phyloP scores from a whole-genome alignment of 2,329 filamentous ascomycete species.

The Trichophaea hybrida region DNA sequence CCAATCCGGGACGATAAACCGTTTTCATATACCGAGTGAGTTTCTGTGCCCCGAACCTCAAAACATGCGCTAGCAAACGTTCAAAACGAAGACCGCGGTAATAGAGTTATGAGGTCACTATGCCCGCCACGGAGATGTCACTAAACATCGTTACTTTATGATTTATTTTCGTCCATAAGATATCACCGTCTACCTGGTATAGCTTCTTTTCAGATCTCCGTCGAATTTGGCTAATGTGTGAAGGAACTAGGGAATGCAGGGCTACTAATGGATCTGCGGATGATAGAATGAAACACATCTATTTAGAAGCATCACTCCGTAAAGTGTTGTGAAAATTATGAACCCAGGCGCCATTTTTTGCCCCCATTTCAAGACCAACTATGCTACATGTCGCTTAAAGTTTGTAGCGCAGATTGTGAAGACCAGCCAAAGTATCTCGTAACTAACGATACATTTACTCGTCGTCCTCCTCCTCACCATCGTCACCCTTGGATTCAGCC shows the following conservation, averaged over 20 bases:
- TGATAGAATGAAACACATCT: neutral
- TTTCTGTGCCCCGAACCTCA: no score
- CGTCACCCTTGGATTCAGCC: slow-evolving; percentile 69
- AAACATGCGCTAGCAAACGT: no score
- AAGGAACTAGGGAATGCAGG: neutral
- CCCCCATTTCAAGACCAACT: neutral
- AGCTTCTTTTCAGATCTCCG: no score
- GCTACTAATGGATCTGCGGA: neutral
- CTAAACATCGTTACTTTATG: no score
- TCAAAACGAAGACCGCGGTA: no score
- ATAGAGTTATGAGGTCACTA: no score
- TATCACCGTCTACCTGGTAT: neutral
- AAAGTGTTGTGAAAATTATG: neutral
- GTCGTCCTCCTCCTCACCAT: slow-evolving; percentile 76
- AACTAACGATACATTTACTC: neutral
- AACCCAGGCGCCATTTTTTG: neutral
- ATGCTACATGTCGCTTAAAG: neutral
- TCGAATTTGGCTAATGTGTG: neutral
- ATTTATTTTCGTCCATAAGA: neutral
- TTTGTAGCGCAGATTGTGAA: neutral
- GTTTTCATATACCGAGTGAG: no score
- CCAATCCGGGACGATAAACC: neutral
- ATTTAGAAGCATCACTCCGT: neutral
- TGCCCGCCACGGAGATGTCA: no score
- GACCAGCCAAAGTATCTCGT: no score